Conservation (phyloP, 371 early-diverging fungal species). For the Rhizopus sp. region DNA sequence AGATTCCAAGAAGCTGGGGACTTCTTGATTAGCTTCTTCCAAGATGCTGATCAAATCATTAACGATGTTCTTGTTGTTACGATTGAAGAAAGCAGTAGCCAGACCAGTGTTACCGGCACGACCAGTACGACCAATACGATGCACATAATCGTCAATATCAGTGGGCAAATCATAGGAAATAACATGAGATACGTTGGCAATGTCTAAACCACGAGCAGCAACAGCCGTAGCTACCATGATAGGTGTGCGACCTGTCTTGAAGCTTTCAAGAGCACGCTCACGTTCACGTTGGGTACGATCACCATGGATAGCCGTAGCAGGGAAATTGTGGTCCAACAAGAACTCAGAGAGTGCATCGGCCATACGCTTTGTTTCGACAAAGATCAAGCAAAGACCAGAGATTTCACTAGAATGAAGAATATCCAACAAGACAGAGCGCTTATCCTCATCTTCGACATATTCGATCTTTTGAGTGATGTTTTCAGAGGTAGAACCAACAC, state of each 20-base stretch:
- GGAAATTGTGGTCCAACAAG: slow-evolving; percentile 74
- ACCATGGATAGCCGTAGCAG: slow-evolving; percentile 96
- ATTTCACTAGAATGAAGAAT: slow-evolving; percentile 72
- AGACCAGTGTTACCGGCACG: slow-evolving; percentile 92
- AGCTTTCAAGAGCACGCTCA: slow-evolving; percentile 89
- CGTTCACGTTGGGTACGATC: slow-evolving; percentile 97
- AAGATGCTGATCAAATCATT: slow-evolving; percentile 87
- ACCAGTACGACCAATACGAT: slow-evolving; percentile 99
- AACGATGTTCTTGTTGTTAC: slow-evolving; percentile 88
- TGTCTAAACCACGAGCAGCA: slow-evolving; percentile 98
- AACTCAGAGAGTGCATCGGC: slow-evolving; percentile 93
- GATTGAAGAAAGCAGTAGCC: slow-evolving; percentile 97
- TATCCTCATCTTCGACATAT: slow-evolving; percentile 87
- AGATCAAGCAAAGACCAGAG: slow-evolving; percentile 89
- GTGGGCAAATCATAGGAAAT: slow-evolving; percentile 95
- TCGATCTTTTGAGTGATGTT: slow-evolving; percentile 91
- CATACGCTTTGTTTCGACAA: slow-evolving; percentile 98
- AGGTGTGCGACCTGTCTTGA: slow-evolving; percentile 90
- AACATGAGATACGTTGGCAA: slow-evolving; percentile 88
- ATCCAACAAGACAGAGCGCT: slow-evolving; percentile 85
- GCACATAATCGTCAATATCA: slow-evolving; percentile 96
- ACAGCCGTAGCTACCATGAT: slow-evolving; percentile 99
- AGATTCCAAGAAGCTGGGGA: slow-evolving; percentile 69
- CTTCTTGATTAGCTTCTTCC: slow-evolving; percentile 52
- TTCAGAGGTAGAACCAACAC: slow-evolving; percentile 95